Evolutionary conservation across 306 rosid species (phyloP).

Genomic region (Argentina anserina): DNA sequence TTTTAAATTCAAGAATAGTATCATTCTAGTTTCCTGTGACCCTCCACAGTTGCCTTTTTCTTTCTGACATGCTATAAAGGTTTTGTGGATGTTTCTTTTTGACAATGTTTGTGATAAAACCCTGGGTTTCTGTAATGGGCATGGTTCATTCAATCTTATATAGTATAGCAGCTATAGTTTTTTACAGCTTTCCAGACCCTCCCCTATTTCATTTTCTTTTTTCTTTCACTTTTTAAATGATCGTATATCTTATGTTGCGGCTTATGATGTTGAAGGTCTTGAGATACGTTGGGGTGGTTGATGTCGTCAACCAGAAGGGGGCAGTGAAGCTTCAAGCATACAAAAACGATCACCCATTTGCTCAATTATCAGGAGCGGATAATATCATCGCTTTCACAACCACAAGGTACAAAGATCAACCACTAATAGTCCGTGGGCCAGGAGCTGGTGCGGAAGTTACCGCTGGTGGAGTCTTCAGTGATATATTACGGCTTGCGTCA

Average conservation of each 20-base stretch:
- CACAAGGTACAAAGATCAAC: constrained; percentile 71
- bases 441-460: constrained; percentile 99
- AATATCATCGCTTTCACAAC: constrained; percentile 93
- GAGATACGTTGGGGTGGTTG: constrained; percentile 97
- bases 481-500: constrained; percentile 89
- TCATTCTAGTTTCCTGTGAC: background rate
- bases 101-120: background rate
- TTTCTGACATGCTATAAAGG: background rate
- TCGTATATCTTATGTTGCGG: background rate
- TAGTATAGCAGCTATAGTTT: background rate
- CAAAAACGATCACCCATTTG: constrained; percentile 93
- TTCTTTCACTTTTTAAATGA: background rate
- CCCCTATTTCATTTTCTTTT: background rate
- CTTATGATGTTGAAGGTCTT: constrained; percentile 58
- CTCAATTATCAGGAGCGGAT: constrained; percentile 90
- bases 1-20: background rate
- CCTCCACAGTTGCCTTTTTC: background rate
- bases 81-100: background rate
- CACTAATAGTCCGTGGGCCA: constrained; percentile 89
- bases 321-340: constrained; percentile 68
- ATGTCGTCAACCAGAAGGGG: constrained; percentile 63
- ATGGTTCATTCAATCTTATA: background rate
- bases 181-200: background rate
- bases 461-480: constrained; percentile 94
- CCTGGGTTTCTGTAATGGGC: background rate